phyloP scores from a whole-genome alignment of 495 filamentous ascomycete species.

The Neurospora intermedia region DNA sequence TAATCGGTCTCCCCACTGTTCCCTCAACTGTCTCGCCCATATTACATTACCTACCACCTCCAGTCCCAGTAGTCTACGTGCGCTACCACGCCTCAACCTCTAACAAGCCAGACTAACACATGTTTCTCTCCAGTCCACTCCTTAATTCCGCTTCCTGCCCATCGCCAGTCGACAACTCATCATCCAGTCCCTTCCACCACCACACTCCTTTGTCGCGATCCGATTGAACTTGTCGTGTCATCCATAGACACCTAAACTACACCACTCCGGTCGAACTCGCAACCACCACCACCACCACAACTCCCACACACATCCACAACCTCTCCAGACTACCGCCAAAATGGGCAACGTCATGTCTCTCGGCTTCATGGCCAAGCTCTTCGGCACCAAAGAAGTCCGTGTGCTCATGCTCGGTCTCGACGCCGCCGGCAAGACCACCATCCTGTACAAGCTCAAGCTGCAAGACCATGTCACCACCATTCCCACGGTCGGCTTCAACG shows the following conservation, averaged over 20 bases:
- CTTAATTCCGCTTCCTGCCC: background rate
- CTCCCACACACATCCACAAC: background rate
- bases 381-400: conserved; percentile 97
- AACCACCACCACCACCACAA: background rate
- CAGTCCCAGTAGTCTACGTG: background rate
- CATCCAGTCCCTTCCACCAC: background rate
- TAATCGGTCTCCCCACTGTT: background rate
- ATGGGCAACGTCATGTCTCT: conserved; percentile 20
- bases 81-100: background rate
- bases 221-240: background rate
- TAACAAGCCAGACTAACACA: background rate
- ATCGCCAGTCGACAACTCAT: background rate
- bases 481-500: conserved; percentile 97
- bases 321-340: background rate
- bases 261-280: background rate
- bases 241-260: background rate
- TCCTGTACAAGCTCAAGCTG: conserved; percentile 99
- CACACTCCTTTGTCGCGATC: background rate
- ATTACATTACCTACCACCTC: background rate
- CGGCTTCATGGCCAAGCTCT: conserved; percentile 70
- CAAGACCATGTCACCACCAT: conserved; percentile 99
- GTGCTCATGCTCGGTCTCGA: conserved; percentile 96
- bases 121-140: background rate
- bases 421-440: conserved; percentile 97
- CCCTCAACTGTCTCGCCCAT: background rate